Conservation (phyloP, 257 asterid species). For the Nicotiana noctiflora region DNA sequence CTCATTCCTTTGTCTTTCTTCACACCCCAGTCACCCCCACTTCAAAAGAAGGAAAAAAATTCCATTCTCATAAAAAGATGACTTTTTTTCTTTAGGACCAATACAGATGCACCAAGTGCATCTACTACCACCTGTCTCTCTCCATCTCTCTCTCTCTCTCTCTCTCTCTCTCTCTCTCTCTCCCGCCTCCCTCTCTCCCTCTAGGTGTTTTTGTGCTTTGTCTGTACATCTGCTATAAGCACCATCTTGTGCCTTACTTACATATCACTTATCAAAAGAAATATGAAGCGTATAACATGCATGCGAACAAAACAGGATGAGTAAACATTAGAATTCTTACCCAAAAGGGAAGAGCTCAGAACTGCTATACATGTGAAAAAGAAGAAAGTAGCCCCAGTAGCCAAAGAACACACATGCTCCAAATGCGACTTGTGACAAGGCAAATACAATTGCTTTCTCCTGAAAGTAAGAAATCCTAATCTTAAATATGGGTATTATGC, state of each 20-base stretch:
- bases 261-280: background rate
- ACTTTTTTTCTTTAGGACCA: constrained; percentile 1
- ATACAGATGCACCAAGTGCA: background rate
- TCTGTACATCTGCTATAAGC: background rate
- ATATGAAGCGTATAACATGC: background rate
- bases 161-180: too few species aligned
- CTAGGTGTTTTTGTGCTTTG: background rate
- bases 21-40: background rate
- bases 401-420: constrained; percentile 71
- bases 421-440: constrained; percentile 81
- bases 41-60: background rate
- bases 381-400: constrained; percentile 86
- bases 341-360: constrained; percentile 76
- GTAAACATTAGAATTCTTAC: constrained; percentile 30
- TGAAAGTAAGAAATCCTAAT: constrained; percentile 15
- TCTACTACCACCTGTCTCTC: background rate
- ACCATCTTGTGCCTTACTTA: background rate
- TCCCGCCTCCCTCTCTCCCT: background rate
- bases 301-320: background rate
- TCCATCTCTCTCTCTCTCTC: background rate
- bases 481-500: background rate
- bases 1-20: background rate
- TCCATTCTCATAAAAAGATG: background rate
- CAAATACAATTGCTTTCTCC: constrained; percentile 82
- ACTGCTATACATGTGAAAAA: constrained; percentile 32